phyloP scores from a whole-genome alignment of 2,329 filamentous ascomycete genomes.

The Colletotrichum navitas region DNA sequence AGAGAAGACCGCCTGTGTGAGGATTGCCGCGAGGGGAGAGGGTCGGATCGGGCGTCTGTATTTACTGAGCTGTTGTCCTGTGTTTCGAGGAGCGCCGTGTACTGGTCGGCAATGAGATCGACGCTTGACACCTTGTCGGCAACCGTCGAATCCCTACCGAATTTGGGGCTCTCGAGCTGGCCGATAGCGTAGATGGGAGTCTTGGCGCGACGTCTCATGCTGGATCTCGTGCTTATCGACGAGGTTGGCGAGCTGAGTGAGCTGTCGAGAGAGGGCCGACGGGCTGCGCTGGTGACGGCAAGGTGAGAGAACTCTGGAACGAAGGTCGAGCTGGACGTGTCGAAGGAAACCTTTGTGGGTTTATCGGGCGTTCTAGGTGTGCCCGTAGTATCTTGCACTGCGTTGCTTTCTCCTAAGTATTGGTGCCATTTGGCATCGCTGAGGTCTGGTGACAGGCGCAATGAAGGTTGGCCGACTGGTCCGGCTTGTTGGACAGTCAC shows the following conservation, averaged over 20 bases:
- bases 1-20: slow-evolving; percentile 10
- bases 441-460: slow-evolving; percentile 49
- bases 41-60: slow-evolving; percentile 48
- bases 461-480: slow-evolving; percentile 34
- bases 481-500: slow-evolving; percentile 39
- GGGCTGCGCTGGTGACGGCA: slow-evolving; percentile 45
- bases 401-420: slow-evolving; percentile 47
- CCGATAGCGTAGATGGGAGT: slow-evolving; percentile 64
- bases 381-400: slow-evolving; percentile 41
- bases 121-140: slow-evolving; percentile 56
- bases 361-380: slow-evolving; percentile 38
- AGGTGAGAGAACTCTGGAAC: slow-evolving; percentile 57
- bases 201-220: slow-evolving; percentile 62
- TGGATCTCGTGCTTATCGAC: slow-evolving; percentile 45
- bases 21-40: slow-evolving; percentile 41
- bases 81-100: slow-evolving; percentile 60
- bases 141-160: slow-evolving; percentile 44
- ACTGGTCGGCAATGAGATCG: slow-evolving; percentile 65
- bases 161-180: slow-evolving; percentile 57
- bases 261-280: slow-evolving; percentile 42
- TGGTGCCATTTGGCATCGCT: slow-evolving; percentile 52
- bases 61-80: slow-evolving; percentile 53
- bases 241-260: slow-evolving; percentile 41
- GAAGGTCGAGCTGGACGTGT: slow-evolving; percentile 43
- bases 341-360: slow-evolving; percentile 34